Conservation (phyloP, 78 protist genomes). For the Dictyostelium intermedium region DNA sequence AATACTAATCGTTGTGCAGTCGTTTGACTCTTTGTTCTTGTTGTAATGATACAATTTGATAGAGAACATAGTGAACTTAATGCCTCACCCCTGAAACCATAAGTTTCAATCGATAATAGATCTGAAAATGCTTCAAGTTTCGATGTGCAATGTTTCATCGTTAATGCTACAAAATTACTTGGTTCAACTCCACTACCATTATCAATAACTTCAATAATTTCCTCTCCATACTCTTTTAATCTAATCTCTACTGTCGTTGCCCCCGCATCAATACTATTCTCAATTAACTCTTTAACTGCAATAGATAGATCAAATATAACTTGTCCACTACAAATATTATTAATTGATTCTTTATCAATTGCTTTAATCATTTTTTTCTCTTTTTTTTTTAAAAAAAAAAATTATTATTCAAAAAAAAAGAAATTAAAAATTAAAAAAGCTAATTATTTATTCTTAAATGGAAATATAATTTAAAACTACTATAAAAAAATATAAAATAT, state of each 20-base stretch:
- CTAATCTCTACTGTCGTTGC: constrained; percentile 83
- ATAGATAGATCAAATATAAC: constrained; percentile 89
- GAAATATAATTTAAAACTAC: background rate
- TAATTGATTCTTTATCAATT: constrained; percentile 77
- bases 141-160: constrained; percentile 89
- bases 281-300: constrained; percentile 95
- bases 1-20: constrained; percentile 28
- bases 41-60: constrained; percentile 4
- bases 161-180: constrained; percentile 30
- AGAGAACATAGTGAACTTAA: constrained; percentile 90
- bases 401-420: background rate
- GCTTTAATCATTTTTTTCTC: constrained; percentile 10
- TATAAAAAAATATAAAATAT: too few relatives aligned
- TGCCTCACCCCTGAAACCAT: constrained; percentile 98
- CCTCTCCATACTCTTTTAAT: constrained; percentile 59
- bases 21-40: background rate
- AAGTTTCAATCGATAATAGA: constrained; percentile 73
- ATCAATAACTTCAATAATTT: constrained; percentile 88
- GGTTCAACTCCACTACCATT: constrained; percentile 91
- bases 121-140: constrained; percentile 88
- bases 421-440: too few relatives aligned
- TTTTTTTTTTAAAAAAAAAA: background rate
- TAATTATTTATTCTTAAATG: background rate
- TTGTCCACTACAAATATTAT: constrained; percentile 89
- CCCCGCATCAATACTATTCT: constrained; percentile 95